phyloP scores from a whole-genome alignment of 805 yeast genomes.

The Candida germanica region DNA sequence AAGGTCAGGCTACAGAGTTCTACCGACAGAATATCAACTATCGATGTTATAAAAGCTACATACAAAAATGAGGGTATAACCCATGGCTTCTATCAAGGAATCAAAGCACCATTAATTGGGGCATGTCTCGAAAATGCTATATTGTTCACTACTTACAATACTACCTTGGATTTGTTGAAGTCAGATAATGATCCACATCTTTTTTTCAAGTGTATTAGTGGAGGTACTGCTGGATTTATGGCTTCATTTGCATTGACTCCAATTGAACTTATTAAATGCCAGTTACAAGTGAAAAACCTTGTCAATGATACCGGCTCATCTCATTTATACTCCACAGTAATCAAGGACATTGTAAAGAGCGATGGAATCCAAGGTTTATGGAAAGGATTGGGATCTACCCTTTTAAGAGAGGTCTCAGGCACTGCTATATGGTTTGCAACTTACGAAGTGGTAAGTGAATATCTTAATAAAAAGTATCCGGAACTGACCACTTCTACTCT shows the following conservation, averaged over 20 bases:
- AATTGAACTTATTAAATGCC: conserved; percentile 86
- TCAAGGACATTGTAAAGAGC: conserved; percentile 37
- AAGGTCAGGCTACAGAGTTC: conserved; percentile 82
- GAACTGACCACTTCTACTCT: conserved; percentile 31
- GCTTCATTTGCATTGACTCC: conserved; percentile 88
- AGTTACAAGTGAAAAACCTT: conserved; percentile 63
- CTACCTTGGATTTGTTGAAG: conserved; percentile 34
- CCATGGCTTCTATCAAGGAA: conserved; percentile 74
- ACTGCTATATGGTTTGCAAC: conserved; percentile 94
- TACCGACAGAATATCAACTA: conserved; percentile 45
- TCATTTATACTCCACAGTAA: conserved; percentile 31
- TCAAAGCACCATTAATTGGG: conserved; percentile 79
- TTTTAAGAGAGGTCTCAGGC: conserved; percentile 81
- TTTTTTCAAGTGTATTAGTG: conserved; percentile 52
- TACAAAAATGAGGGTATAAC: conserved; percentile 63
- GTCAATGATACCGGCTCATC: conserved; percentile 18
- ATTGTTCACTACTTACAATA: conserved; percentile 64
- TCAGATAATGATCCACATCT: neutral
- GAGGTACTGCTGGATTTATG: conserved; percentile 77
- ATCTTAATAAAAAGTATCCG: conserved; percentile 40
- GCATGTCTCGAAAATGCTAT: conserved; percentile 89
- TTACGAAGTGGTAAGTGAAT: conserved; percentile 55
- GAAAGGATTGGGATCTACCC: conserved; percentile 83
- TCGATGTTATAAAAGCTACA: conserved; percentile 63
- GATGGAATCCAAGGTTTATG: conserved; percentile 75